Percentiles rank a stretch among this genome's conserved stretches.
These are phyloP conservation scores for Syzygium jambos DNA, from an alignment of 345 rosid genomes.

Conservation along the genomic window DNA sequence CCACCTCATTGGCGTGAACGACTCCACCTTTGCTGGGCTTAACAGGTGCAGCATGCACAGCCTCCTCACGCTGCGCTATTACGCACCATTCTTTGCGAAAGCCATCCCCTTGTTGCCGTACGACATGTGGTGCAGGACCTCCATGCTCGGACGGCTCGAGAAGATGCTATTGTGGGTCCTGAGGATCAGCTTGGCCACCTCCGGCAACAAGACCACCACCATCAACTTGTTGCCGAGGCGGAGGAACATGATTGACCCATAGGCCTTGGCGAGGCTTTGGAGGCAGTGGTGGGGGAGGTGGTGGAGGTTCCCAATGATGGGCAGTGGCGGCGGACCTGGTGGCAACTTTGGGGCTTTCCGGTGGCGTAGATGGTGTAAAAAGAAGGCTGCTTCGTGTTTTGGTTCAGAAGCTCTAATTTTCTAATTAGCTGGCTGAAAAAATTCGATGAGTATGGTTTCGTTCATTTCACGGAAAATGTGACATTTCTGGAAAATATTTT, in stretches of 20 bases:
- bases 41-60: constrained; percentile 15
- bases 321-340: background rate
- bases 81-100: constrained; percentile 9
- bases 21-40: constrained; percentile 15
- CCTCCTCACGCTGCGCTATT: constrained; percentile 18
- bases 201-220: constrained; percentile 30
- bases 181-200: constrained; percentile 29
- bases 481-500: too few species aligned
- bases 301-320: constrained; percentile 20
- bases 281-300: constrained; percentile 29
- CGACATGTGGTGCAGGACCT: background rate
- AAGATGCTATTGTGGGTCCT: constrained; percentile 22
- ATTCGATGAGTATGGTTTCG: too few species aligned
- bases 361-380: background rate
- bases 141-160: constrained; percentile 19
- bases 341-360: background rate
- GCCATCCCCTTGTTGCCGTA: constrained; percentile 9
- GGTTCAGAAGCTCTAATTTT: too few species aligned
- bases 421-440: too few species aligned
- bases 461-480: too few species aligned
- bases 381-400: too few species aligned
- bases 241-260: constrained; percentile 39
- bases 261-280: constrained; percentile 15
- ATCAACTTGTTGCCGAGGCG: constrained; percentile 28
- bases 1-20: constrained; percentile 6